A percentile compares a stretch with the other conserved stretches of the same genome.
Evolutionary conservation across 192 early-diverging fungal species (phyloP).

Genomic region (Linnemannia hyalina): DNA sequence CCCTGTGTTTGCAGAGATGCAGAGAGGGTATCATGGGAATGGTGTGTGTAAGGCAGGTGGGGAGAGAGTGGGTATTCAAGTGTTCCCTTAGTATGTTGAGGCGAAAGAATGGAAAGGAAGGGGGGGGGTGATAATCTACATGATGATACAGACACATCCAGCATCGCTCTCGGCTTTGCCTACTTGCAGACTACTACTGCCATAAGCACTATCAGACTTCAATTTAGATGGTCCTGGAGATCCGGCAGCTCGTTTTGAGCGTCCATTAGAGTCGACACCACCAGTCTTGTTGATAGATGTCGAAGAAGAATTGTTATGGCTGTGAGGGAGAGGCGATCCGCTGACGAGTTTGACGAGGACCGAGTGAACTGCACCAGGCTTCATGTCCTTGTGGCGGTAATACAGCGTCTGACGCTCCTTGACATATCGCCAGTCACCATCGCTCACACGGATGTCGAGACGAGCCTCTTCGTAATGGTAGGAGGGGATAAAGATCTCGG

Average conservation of each 20-base stretch:
- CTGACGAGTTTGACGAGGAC: constrained; percentile 33
- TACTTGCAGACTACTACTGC: neutral
- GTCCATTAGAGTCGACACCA: neutral
- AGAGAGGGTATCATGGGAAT: constrained; percentile 6
- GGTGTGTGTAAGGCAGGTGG: neutral
- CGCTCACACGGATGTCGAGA: constrained; percentile 71
- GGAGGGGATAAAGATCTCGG: constrained; percentile 81
- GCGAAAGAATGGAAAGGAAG: neutral
- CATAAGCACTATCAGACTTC: constrained; percentile 29
- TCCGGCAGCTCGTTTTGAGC: constrained; percentile 7
- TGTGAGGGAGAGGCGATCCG: neutral
- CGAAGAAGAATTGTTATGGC: constrained; percentile 7
- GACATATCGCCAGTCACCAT: constrained; percentile 81
- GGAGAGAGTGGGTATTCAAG: neutral
- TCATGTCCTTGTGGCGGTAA: constrained; percentile 58
- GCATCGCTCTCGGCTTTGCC: constrained; percentile 33
- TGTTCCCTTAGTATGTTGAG: neutral
- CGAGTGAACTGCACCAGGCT: constrained; percentile 43
- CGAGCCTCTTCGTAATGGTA: constrained; percentile 73
- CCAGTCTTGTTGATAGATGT: constrained; percentile 2
- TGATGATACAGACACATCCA: constrained; percentile 41
- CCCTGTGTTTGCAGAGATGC: constrained; percentile 3
- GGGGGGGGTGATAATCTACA: constrained; percentile 21
- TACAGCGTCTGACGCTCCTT: constrained; percentile 76
- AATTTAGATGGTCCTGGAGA: constrained; percentile 25